phyloP scores from a whole-genome alignment of 768 basidiomycete species.

The Suillus americanus region DNA sequence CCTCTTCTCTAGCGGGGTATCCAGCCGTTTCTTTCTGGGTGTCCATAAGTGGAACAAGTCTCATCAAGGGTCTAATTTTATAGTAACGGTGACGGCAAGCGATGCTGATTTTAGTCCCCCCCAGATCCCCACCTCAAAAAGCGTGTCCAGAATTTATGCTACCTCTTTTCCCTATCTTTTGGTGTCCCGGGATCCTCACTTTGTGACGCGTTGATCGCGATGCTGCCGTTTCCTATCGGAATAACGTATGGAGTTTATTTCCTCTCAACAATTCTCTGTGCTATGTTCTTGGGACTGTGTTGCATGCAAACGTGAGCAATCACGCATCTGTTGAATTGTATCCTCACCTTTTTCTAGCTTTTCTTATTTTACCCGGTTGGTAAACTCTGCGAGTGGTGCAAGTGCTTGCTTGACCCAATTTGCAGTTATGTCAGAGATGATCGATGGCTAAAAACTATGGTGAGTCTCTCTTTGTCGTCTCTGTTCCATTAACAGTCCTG shows the following conservation, averaged over 20 bases:
- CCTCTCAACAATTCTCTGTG: background rate
- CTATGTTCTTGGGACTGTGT: background rate
- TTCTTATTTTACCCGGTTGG: slow-evolving; percentile 1
- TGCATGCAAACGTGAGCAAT: background rate
- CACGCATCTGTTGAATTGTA: background rate
- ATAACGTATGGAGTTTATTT: background rate
- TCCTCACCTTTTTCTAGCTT: background rate
- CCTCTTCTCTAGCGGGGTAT: background rate
- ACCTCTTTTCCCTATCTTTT: background rate
- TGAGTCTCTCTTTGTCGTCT: background rate
- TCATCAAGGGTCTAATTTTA: background rate
- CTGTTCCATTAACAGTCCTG: background rate
- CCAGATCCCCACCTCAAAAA: background rate
- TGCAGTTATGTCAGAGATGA: slow-evolving; percentile 1
- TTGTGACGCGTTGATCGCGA: slow-evolving; percentile 2
- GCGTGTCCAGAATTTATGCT: background rate
- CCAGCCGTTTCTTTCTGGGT: background rate
- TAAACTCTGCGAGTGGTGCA: background rate
- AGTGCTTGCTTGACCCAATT: background rate
- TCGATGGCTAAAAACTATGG: background rate
- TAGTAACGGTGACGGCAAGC: background rate
- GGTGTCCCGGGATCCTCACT: background rate
- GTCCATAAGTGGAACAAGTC: background rate
- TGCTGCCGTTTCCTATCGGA: background rate
- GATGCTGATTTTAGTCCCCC: background rate